Evolutionary conservation across 2,329 filamentous ascomycete genomes (phyloP).

Genomic region (Fusarium pseudonygamai): DNA sequence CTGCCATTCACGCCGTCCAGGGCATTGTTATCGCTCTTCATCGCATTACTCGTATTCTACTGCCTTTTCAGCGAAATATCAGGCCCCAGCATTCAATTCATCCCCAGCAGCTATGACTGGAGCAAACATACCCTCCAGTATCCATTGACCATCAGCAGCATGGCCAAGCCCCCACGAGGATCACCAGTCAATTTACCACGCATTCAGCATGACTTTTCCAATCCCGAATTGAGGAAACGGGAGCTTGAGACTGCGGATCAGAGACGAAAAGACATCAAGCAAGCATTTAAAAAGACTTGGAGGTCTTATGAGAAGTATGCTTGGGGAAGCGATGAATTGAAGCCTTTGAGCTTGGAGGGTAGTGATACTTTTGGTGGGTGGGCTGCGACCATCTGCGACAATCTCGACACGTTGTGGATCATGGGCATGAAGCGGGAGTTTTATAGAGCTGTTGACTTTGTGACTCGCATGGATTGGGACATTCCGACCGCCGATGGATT

Average conservation of each 20-base stretch:
- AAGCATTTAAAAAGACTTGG: conserved; percentile 64
- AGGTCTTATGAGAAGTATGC: conserved; percentile 66
- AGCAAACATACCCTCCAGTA: conserved; percentile 20
- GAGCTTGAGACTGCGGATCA: conserved; percentile 9
- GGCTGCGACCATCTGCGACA: conserved; percentile 70
- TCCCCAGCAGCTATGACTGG: conserved; percentile 40
- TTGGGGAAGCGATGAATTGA: conserved; percentile 69
- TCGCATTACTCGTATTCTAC: conserved; percentile 24
- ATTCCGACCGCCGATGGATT: conserved; percentile 55
- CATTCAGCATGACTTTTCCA: conserved; percentile 37
- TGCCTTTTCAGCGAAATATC: conserved; percentile 27
- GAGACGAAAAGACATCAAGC: conserved; percentile 52
- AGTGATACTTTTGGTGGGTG: conserved; percentile 68
- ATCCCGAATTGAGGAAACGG: conserved; percentile 20
- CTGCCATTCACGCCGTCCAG: conserved; percentile 33
- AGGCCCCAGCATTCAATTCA: conserved; percentile 19
- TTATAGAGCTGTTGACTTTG: conserved; percentile 64
- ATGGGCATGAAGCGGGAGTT: conserved; percentile 72
- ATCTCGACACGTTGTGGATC: conserved; percentile 73
- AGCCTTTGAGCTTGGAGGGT: conserved; percentile 59
- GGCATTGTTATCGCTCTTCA: conserved; percentile 28
- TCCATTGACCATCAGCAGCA: conserved; percentile 12
- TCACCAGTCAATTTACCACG: conserved; percentile 20
- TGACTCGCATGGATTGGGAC: conserved; percentile 58
- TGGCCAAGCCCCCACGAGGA: conserved; percentile 24